Percentiles rank a stretch among this genome's conserved stretches.
Evolutionary conservation across 176 grass and related monocot species (phyloP).

Genomic region (Juncus inflexus): DNA sequence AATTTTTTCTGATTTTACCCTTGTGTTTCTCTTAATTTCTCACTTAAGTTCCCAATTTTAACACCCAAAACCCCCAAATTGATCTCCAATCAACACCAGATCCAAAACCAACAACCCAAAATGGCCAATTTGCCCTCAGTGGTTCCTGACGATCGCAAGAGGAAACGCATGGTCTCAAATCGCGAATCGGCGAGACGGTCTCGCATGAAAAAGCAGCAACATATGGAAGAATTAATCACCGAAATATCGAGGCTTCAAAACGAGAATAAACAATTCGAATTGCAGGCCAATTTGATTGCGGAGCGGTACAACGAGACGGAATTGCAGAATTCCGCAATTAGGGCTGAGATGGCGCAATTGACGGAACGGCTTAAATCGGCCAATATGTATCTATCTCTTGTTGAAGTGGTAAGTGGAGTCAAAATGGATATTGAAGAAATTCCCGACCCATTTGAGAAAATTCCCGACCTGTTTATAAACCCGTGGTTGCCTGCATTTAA

Average conservation of each 20-base stretch:
- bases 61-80: background rate
- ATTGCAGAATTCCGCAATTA: conserved; percentile 25
- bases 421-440: conserved; percentile 23
- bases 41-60: background rate
- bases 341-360: conserved; percentile 10
- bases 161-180: conserved; percentile 49
- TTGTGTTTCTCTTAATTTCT: background rate
- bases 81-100: background rate
- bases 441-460: conserved; percentile 5
- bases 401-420: conserved; percentile 22
- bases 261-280: conserved; percentile 23
- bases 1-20: background rate
- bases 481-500: conserved; percentile 16
- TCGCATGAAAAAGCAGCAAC: conserved; percentile 42
- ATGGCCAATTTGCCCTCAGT: background rate
- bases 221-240: conserved; percentile 29
- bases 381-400: conserved; percentile 26
- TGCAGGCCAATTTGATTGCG: conserved; percentile 24
- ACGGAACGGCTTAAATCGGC: conserved; percentile 12
- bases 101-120: background rate
- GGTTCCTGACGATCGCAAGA: conserved; percentile 24
- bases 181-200: conserved; percentile 48
- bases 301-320: conserved; percentile 21
- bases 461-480: conserved; percentile 1
- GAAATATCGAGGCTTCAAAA: conserved; percentile 21